Percentiles rank a stretch among this genome's conserved stretches.
phyloP scores from a whole-genome alignment of 2,329 filamentous ascomycete species.

The Colletotrichum sp. region DNA sequence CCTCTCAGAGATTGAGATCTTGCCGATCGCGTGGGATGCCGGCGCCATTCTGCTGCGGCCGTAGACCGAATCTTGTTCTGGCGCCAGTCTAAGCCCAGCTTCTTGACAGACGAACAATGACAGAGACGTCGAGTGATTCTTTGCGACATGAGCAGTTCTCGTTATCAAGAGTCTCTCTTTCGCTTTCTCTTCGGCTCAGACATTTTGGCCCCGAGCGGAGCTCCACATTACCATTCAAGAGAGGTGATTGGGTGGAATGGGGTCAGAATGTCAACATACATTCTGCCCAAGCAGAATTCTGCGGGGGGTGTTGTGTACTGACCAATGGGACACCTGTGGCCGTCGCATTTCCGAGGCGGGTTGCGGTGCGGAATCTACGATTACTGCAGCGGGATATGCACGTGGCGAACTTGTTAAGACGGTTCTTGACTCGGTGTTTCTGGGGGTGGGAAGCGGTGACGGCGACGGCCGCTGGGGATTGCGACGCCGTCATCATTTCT shows the following conservation, averaged over 20 bases:
- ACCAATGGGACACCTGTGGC: not conserved
- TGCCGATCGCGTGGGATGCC: not conserved
- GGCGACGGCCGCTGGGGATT: not conserved
- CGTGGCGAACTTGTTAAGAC: not conserved
- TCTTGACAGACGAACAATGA: not conserved
- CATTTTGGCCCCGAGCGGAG: not conserved
- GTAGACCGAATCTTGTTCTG: not conserved
- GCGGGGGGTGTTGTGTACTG: not conserved
- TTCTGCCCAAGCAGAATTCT: constrained; percentile 17
- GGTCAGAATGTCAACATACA: not conserved
- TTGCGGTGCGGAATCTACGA: not conserved
- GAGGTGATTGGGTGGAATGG: not conserved
- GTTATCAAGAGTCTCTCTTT: not conserved
- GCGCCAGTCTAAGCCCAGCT: not conserved
- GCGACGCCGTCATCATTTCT: not conserved
- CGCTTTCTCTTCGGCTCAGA: not conserved
- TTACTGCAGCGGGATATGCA: not conserved
- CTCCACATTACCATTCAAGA: not conserved
- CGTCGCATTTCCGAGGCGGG: not conserved
- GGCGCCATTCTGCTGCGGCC: not conserved
- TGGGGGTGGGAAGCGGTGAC: not conserved
- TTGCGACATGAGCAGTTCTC: not conserved
- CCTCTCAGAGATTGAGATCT: not conserved
- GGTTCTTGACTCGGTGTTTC: not conserved
- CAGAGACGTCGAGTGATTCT: not conserved